Base-by-base conservation (phyloP, 2,329 filamentous ascomycete species). In the Triangularia setosa region DNA sequence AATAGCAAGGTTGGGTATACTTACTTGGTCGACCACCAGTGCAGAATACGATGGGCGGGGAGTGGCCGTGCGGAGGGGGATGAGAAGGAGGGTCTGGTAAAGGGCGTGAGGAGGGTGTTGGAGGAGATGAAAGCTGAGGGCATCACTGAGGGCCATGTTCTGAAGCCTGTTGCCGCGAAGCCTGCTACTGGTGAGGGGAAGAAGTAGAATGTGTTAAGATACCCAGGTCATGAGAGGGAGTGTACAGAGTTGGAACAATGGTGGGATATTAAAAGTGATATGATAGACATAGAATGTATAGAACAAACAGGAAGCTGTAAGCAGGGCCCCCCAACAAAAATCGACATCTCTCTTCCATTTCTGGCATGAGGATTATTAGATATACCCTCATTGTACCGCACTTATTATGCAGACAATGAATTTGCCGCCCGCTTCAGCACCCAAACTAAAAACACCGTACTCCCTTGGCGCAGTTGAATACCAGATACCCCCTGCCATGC, bases 1-100 rank as follows among this genome's bases (percentile, higher is more conserved):
- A 99, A 99, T 78, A 88, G 87, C 69, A 96, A 93, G 77, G 94
- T 97, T 33, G 94, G 93, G 40, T 98, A 97, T 78, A 90, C 93
- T 4, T 99, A 97, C 77, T 82, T 99, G 57, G 82, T 99, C 64
- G 95, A 99, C 75, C 83, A 88, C 67, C 83, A 93, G 68, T 97
- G 93, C 76, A 90, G 88, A 78, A 96, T 99, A 70, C 86, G 95
- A 63, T 99, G 95, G 95, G 95, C 94, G 0, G 95, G 91, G 3
- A 96, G 93, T 72, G 91, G 89, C 12, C 75, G 82, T 56, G 86
- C 88, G 55, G 82, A 87, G 67, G 83, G 83, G 0, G 84, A 84
- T 18, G 92, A 96, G 79, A 83, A 81, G 68, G 83, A 88, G 61
- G 84, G 87, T 52, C 74, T 96, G 73, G 84, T 86, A 48, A 90